These are phyloP conservation scores for Eremothecium sinecaudum DNA, from an alignment of 1,139 yeast genomes.

Conservation along the genomic window DNA sequence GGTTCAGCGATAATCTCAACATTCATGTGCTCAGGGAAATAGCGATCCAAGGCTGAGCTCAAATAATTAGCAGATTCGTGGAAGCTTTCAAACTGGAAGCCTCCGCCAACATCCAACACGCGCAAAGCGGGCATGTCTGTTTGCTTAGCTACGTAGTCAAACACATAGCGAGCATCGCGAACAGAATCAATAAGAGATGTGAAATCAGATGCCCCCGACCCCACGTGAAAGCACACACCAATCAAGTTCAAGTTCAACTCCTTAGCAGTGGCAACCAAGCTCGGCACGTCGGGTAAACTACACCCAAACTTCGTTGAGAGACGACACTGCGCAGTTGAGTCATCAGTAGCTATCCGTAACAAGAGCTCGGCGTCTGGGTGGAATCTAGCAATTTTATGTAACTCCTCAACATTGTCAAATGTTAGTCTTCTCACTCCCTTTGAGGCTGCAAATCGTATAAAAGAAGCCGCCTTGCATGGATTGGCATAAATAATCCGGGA, in stretches of 20 bases:
- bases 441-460: constrained; percentile 58
- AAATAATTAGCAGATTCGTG: constrained; percentile 52
- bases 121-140: constrained; percentile 23
- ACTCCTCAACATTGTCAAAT: constrained; percentile 81
- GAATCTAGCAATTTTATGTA: constrained; percentile 56
- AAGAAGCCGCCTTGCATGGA: constrained; percentile 84
- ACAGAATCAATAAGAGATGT: constrained; percentile 62
- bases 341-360: constrained; percentile 83
- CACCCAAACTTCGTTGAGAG: constrained; percentile 89
- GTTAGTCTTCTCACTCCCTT: constrained; percentile 63
- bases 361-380: constrained; percentile 66
- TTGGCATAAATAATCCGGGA: constrained; percentile 78
- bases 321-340: constrained; percentile 77
- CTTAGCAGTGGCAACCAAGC: constrained; percentile 53
- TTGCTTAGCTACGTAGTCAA: constrained; percentile 43
- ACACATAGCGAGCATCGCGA: constrained; percentile 60
- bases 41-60: constrained; percentile 43
- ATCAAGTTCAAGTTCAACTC: constrained; percentile 52
- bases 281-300: constrained; percentile 43
- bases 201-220: constrained; percentile 83
- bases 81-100: constrained; percentile 67
- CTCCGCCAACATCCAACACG: constrained; percentile 87
- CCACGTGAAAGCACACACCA: constrained; percentile 94
- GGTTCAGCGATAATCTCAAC: constrained; percentile 81
- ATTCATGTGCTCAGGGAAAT: constrained; percentile 43